Evolutionary conservation across 179 eudicot genomes (phyloP).

Genomic region (Silene noctiflora): DNA sequence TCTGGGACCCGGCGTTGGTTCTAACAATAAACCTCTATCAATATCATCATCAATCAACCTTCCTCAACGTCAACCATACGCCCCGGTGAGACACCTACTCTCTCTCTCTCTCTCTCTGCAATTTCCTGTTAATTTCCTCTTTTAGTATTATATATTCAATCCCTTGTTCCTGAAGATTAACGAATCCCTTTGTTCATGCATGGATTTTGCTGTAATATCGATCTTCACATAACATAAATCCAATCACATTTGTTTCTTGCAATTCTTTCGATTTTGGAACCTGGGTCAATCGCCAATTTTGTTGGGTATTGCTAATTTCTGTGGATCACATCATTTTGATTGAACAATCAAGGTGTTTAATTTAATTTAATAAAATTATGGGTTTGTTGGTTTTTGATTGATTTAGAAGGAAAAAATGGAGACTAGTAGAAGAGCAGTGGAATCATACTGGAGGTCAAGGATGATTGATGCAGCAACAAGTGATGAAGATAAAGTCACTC

Average conservation of each 20-base stretch:
- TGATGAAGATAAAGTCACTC: constrained; percentile 88
- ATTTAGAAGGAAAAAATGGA: constrained; percentile 45
- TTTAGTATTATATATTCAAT: too few species aligned
- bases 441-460: constrained; percentile 88
- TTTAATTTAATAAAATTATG: constrained; percentile 5
- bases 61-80: too few species aligned
- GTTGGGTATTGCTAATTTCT: background rate
- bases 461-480: constrained; percentile 90
- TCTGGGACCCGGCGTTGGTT: too few species aligned
- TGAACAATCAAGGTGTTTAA: background rate
- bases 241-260: constrained; percentile 12
- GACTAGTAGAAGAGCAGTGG: constrained; percentile 93
- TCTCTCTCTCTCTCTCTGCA: too few species aligned
- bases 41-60: too few species aligned
- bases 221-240: background rate
- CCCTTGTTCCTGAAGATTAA: too few species aligned
- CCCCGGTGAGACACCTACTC: too few species aligned
- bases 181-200: too few species aligned
- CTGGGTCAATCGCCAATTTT: constrained; percentile 26
- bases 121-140: too few species aligned
- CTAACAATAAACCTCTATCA: too few species aligned
- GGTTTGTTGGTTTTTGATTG: constrained; percentile 5
- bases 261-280: constrained; percentile 16
- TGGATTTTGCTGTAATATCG: background rate
- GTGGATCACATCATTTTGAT: background rate